These are phyloP conservation scores for Suillus discolor DNA, from an alignment of 768 basidiomycete species.

Conservation along the genomic window DNA sequence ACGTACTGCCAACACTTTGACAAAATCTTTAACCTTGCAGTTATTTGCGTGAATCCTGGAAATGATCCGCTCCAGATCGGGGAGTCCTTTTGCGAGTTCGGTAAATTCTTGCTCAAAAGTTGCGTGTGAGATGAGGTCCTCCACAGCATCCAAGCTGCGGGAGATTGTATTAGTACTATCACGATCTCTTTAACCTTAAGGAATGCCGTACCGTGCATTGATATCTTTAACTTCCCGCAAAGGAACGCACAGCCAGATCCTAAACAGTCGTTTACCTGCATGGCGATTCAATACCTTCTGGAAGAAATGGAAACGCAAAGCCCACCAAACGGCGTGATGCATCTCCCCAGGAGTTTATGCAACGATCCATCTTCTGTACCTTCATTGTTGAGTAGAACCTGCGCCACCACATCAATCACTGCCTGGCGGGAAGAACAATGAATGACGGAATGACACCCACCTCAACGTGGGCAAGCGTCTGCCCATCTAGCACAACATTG, in stretches of 20 bases:
- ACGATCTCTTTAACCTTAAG: constrained; percentile 11
- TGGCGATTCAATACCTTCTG: constrained; percentile 7
- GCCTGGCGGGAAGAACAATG: neutral
- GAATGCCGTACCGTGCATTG: constrained; percentile 70
- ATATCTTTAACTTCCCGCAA: constrained; percentile 81
- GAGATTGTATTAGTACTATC: constrained; percentile 17
- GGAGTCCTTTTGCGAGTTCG: constrained; percentile 75
- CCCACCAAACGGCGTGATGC: constrained; percentile 90
- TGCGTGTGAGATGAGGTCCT: constrained; percentile 83
- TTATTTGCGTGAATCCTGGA: constrained; percentile 94
- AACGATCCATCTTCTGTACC: constrained; percentile 92
- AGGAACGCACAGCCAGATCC: constrained; percentile 96
- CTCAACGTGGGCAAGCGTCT: constrained; percentile 94
- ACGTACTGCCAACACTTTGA: constrained; percentile 76
- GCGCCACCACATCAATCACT: constrained; percentile 12
- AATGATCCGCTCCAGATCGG: constrained; percentile 92
- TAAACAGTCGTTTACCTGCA: constrained; percentile 90
- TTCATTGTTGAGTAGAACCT: constrained; percentile 91
- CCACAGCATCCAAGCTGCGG: constrained; percentile 86
- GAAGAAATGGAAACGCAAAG: constrained; percentile 16
- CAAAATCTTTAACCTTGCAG: constrained; percentile 85
- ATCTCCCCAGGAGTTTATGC: constrained; percentile 77
- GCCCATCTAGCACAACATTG: constrained; percentile 87
- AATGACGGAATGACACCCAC: constrained; percentile 39
- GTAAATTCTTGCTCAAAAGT: constrained; percentile 78